A percentile compares a stretch with the other conserved stretches of the same genome.
Conservation (phyloP, 306 rosid genomes). For the Purshia tridentata region DNA sequence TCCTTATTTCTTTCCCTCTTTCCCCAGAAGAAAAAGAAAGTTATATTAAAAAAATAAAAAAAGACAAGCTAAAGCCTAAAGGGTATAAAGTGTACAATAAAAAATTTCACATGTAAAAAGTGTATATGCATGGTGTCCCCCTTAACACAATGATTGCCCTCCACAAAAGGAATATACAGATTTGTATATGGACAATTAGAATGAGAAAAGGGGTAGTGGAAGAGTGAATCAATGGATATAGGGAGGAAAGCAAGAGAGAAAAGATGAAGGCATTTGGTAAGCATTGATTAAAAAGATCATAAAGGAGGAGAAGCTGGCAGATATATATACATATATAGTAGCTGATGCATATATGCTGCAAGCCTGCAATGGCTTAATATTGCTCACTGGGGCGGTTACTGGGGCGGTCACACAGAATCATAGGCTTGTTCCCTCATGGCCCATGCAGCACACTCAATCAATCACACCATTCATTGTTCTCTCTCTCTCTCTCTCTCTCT, state of each 20-base stretch:
- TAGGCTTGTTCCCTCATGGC: conserved; percentile 29
- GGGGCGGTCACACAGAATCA: conserved; percentile 31
- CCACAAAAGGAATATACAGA: conserved; percentile 21
- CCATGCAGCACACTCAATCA: background rate
- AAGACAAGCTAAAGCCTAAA: background rate
- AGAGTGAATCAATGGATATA: conserved; percentile 12
- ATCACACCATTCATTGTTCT: conserved; percentile 40
- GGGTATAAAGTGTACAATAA: background rate
- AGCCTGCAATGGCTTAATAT: background rate
- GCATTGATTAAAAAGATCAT: conserved; percentile 5
- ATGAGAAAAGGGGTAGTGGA: conserved; percentile 12
- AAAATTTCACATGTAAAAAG: conserved; percentile 27
- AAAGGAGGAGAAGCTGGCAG: background rate
- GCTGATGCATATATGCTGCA: background rate
- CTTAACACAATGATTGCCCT: conserved; percentile 21
- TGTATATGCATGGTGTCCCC: background rate
- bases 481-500: background rate
- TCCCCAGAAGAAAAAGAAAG: background rate
- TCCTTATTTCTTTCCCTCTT: background rate
- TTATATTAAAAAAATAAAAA: background rate
- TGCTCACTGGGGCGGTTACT: conserved; percentile 3
- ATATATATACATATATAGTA: background rate
- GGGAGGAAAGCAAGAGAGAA: background rate
- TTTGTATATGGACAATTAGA: conserved; percentile 16
- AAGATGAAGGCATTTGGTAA: conserved; percentile 14